Percentiles rank a stretch among this genome's conserved stretches.
phyloP scores from a whole-genome alignment of 192 early-diverging fungal genomes.

The Cetraspora pellucida region DNA sequence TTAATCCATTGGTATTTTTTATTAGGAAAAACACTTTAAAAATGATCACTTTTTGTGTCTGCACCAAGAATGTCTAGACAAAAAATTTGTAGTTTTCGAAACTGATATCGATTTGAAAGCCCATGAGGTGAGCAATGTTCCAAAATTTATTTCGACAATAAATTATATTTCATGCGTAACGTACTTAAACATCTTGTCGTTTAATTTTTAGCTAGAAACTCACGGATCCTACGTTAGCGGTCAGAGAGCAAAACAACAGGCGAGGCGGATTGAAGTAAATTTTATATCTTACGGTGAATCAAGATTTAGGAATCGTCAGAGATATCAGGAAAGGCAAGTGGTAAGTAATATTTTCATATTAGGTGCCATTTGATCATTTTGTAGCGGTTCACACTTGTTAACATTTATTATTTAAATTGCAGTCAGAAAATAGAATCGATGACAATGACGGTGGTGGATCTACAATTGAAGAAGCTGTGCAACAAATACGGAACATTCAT shows the following conservation, averaged over 20 bases:
- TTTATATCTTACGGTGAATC: constrained; percentile 35
- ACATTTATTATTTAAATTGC: constrained; percentile 20
- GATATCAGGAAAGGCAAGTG: constrained; percentile 23
- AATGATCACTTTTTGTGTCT: constrained; percentile 81
- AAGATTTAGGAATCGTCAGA: constrained; percentile 16
- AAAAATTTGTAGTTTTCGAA: constrained; percentile 96
- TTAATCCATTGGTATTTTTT: neutral
- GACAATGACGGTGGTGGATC: neutral
- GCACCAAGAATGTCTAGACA: constrained; percentile 80
- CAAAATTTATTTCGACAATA: constrained; percentile 37
- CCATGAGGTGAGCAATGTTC: constrained; percentile 67
- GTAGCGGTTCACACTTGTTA: neutral
- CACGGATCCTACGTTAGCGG: constrained; percentile 41
- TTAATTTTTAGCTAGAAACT: constrained; percentile 38
- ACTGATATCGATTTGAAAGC: constrained; percentile 88
- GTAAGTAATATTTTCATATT: neutral
- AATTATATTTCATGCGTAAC: constrained; percentile 36
- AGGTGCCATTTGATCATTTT: neutral
- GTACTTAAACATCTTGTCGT: constrained; percentile 32
- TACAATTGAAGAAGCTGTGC: neutral
- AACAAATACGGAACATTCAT: constrained; percentile 10
- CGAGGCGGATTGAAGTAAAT: constrained; percentile 41
- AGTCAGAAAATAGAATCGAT: constrained; percentile 25
- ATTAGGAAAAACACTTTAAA: constrained; percentile 73
- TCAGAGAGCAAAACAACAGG: constrained; percentile 43